Base-by-base conservation (phyloP, 73 alveolate genomes). In the Paramecium pentaurelia region DNA sequence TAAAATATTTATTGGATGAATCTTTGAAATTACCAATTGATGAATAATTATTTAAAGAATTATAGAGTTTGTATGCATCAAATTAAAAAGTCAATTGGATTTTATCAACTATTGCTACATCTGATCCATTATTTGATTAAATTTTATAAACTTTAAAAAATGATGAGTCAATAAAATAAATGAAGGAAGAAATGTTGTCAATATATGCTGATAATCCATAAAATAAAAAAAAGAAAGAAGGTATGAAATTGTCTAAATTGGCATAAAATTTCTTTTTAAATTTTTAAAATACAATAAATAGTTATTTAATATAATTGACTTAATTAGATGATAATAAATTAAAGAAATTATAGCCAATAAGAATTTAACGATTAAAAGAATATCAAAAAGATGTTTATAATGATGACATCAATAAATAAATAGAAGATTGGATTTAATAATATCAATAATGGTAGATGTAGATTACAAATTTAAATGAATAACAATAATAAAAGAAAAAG, bases 181-280 rank as follows among this genome's bases (percentile, higher is more conserved):
- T 80, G 28, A 80, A 25, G 16, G 71, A 40, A 36, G 91, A 80
- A 4, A 38, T 38, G 60, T 5, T 36, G 2, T 0, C 2, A 36
- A 75, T 75, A 3, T 75, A 75, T 75, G 42, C 84, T 3, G 3
- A 64, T 6, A 64, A 64, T 64, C 84, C 84, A 25, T 64, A 32
- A 27, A 64, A 64, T 28, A 80, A 80, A 22, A 80, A 49, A 25
- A 80, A 47, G 73, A 80, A 80, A 25, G 91, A 80, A 14, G 91
- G 75, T 1, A 18, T 12, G 1, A 80, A 80, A 45, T 20, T 44
- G 9, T 80, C 91, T 11, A 42, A 42, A 80, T 5, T 80, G 4
- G 91, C 91, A 8, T 10, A 45, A 7, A 28, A 80, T 22, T 80
- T 80, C 28, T 80, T 40, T 47, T 25, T 49, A 6, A 80, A 40